Base-by-base conservation (phyloP, 2,329 filamentous ascomycete species). In the Tolypocladium album region DNA sequence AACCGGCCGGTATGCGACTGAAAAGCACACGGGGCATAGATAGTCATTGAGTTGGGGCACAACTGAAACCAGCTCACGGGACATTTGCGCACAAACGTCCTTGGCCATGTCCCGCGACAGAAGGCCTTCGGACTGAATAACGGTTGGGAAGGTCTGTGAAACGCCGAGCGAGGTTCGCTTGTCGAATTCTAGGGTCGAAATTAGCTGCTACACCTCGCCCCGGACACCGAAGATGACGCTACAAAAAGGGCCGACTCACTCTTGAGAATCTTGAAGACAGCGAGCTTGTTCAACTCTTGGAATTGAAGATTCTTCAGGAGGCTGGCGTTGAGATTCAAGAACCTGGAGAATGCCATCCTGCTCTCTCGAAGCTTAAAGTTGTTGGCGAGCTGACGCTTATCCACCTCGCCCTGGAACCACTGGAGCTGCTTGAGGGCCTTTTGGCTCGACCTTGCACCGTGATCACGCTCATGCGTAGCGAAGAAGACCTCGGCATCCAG, bases 11-110 rank as follows among this genome's bases (percentile, higher is more conserved):
- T 88, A 94, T n/a, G 88, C 85, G 61, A 96, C 84, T 52, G 82
- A 83, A 66, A 88, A 87, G 74, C 91, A 94, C 61, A 94, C 85
- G 1, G 90, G 90, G 67, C 90, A 95, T 11, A 86, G 79, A 73
- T 92, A 93, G 73, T 95, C 91, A 68, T 91, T 87, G n/a, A 94
- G 74, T 67, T 92, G 89, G 0, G 91, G 91, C 8, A 95, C 87
- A 53, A 88, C 78, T 13, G 82, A 82, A 22, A 95, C 79, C 4
- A 96, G 79, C 62, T 91, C 84, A 39, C 84, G 82, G 1, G 87
- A 87, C 63, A 96, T 83, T 66, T 89, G 83, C 27, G 87, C 84
- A 69, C 89, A 92, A 55, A 94, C 82, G 60, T 89, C 85, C 68
- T 87, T 88, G 50, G 90, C 88, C 63, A 94, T 83, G 58, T 82